Percentiles rank a stretch among this genome's conserved stretches.
Conservation (phyloP, 768 basidiomycete species). For the Phaeotremella fagi region DNA sequence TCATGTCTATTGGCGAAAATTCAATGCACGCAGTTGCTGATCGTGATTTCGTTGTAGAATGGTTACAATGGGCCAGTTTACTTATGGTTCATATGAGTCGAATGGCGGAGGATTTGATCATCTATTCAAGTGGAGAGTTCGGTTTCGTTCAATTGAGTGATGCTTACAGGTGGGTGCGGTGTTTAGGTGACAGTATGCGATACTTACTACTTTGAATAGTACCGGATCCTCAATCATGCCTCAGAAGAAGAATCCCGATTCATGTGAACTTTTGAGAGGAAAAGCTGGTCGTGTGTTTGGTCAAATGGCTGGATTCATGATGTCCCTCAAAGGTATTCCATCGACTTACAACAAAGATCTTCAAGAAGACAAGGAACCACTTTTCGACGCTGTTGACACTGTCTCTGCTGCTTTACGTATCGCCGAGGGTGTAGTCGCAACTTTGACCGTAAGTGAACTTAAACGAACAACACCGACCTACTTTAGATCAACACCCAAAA, state of each 20-base stretch:
- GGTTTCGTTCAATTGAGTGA: conserved; percentile 94
- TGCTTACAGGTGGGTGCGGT: conserved; percentile 73
- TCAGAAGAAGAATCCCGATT: conserved; percentile 98
- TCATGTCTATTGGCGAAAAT: conserved; percentile 83
- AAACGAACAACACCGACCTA: not conserved
- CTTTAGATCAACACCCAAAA: conserved; percentile 75
- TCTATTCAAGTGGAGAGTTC: conserved; percentile 96
- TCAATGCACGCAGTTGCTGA: conserved; percentile 95
- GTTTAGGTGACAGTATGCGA: not conserved
- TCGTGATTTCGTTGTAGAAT: conserved; percentile 95
- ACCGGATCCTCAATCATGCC: conserved; percentile 99
- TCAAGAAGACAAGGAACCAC: conserved; percentile 96
- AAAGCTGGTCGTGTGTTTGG: conserved; percentile 94
- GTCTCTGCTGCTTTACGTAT: conserved; percentile 82
- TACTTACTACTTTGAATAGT: conserved; percentile 50
- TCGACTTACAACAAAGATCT: conserved; percentile 99
- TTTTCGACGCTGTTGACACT: conserved; percentile 90
- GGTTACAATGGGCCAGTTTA: conserved; percentile 91
- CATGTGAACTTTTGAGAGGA: conserved; percentile 87
- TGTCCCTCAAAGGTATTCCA: conserved; percentile 94
- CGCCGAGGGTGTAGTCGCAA: conserved; percentile 88
- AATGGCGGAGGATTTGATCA: conserved; percentile 90
- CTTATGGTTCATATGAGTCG: conserved; percentile 90
- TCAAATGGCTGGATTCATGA: conserved; percentile 95
- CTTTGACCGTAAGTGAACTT: conserved; percentile 62